Evolutionary conservation across 441 rosid species (phyloP), one percentile per base, ranked within the genome.

Genomic region (Eutrema salsugineum): DNA sequence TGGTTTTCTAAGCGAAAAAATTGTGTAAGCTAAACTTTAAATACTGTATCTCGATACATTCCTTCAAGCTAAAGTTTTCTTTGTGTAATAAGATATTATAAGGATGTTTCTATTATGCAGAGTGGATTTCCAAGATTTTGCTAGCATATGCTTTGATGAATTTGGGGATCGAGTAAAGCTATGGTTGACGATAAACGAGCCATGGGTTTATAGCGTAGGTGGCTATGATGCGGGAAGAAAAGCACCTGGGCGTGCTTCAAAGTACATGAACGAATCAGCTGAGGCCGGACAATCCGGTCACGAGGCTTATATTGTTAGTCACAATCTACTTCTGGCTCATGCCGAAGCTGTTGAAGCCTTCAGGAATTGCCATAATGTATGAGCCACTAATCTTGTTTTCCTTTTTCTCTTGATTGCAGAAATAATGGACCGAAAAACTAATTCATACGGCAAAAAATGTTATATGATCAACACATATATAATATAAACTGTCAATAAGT

Each of bases 81-180:
- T 38, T 47, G 11, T 58, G 20, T 48, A 38, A 7, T 15, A 48
- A 33, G 2, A 33, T 35, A 33, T 35, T 30, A 28, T n/a, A n/a
- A 35, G 19, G 8, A 50, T 32, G 24, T 9, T 22, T 51, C 14
- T 33, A 12, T 38, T 24, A 11, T 17, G 27, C 22, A 79, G 75
- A 32, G 39, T 20, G 28, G 70, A 70, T 49, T 84, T 72, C 33
- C 20, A 58, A 8, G 78, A 84, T 42, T 81, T 68, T 15, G 82
- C 69, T 7, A 77, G n/a, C 10, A 7, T 82, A 3, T 81, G 87
- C 57, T 81, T 78, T 66, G 43, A 76, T 24, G 82, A 66, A 68
- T 81, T 77, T n/a, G 87, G 87, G 11, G 85, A 84, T 27, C 68
- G 87, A 8, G 87, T 80, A 39, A 79, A 76, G 68, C 43, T 70